Evolutionary conservation across 208 protist genomes (phyloP).

Genomic region (Crithidia thermophila): DNA sequence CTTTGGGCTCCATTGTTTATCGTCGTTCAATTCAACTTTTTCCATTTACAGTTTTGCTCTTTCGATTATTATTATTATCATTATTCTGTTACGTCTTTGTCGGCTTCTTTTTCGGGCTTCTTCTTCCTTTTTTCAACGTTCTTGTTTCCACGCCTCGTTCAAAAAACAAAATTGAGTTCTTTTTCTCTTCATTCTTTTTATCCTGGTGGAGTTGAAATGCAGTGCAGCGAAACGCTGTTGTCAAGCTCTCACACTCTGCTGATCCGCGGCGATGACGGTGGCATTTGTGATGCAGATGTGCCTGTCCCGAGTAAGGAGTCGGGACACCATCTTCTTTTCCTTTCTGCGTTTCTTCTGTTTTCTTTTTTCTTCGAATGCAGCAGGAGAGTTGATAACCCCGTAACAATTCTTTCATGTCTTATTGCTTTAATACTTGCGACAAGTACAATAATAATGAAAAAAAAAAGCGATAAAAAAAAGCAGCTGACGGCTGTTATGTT

Average conservation of each 20-base stretch:
- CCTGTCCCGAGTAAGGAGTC: background rate
- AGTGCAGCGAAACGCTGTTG: background rate
- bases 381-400: too few species aligned
- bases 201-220: conserved; percentile 5
- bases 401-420: conserved; percentile 5
- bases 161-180: too few species aligned
- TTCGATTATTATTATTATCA: too few species aligned
- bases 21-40: conserved; percentile 15
- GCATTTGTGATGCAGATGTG: too few species aligned
- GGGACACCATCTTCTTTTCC: background rate
- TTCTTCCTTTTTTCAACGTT: background rate
- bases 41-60: too few species aligned
- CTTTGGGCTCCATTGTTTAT: background rate
- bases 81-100: too few species aligned
- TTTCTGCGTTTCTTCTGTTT: background rate
- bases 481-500: too few species aligned
- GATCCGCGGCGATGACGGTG: too few species aligned
- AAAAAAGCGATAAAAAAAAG: conserved; percentile 12
- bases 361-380: background rate
- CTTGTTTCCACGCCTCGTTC: too few species aligned
- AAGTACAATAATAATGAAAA: background rate
- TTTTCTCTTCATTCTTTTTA: conserved; percentile 1
- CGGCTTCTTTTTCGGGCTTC: background rate
- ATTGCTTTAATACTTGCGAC: background rate
- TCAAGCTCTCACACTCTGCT: background rate